These are phyloP conservation scores for Trichaptum fuscoviolaceum DNA, from an alignment of 768 basidiomycete genomes.

Conservation along the genomic window DNA sequence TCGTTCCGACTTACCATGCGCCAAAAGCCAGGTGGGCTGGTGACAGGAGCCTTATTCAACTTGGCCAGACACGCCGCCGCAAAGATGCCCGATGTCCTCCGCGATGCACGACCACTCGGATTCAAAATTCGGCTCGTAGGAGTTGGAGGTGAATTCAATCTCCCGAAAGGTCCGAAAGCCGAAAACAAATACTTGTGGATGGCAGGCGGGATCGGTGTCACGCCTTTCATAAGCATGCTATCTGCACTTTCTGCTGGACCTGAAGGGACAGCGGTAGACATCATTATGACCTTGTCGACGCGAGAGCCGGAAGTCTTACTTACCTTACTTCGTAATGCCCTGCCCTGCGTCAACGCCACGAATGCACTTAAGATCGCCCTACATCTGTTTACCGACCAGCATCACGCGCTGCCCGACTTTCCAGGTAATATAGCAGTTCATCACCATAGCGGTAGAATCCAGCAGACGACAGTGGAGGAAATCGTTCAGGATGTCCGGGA, in stretches of 20 bases:
- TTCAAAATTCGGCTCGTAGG: conserved; percentile 46
- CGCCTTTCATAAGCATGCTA: conserved; percentile 58
- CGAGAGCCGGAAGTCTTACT: conserved; percentile 49
- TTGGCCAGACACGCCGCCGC: conserved; percentile 39
- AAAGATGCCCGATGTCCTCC: conserved; percentile 35
- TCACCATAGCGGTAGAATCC: conserved; percentile 18
- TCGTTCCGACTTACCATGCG: conserved; percentile 50
- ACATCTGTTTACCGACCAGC: conserved; percentile 8
- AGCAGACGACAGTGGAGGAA: conserved; percentile 8
- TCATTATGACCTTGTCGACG: conserved; percentile 46
- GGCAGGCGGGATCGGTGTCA: conserved; percentile 63
- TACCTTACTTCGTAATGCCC: conserved; percentile 33
- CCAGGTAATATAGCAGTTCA: conserved; percentile 9
- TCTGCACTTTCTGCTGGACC: conserved; percentile 12
- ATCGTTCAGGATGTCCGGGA: conserved; percentile 13
- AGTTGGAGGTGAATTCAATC: conserved; percentile 46
- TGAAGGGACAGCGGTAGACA: conserved; percentile 23
- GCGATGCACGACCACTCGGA: conserved; percentile 32
- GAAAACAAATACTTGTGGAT: conserved; percentile 42
- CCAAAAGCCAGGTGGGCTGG: conserved; percentile 43
- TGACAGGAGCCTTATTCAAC: conserved; percentile 52
- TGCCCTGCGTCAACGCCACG: conserved; percentile 14
- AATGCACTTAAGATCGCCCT: conserved; percentile 30
- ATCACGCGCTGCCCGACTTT: conserved; percentile 13
- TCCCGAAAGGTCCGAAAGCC: conserved; percentile 18